A percentile compares a stretch with the other conserved stretches of the same genome.
Evolutionary conservation across 2,329 filamentous ascomycete species (phyloP).

Genomic region (Pyrenophora seminiperda): DNA sequence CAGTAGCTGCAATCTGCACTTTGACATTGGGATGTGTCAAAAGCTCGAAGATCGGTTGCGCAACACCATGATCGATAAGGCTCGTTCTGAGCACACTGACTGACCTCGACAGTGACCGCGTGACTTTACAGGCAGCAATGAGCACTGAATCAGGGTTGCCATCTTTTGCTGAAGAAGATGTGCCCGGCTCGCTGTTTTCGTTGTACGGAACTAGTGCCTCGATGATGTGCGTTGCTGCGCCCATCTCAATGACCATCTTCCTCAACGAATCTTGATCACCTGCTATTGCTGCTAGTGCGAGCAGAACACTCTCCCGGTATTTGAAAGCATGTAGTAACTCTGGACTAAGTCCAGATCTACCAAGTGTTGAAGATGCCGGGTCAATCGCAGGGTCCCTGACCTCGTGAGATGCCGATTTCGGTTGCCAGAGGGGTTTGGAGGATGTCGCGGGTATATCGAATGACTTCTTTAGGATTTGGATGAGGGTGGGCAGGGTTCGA

Average conservation of each 20-base stretch:
- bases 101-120: conserved; percentile 81
- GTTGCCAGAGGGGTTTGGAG: conserved; percentile 61
- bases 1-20: conserved; percentile 84
- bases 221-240: conserved; percentile 80
- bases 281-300: conserved; percentile 80
- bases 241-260: conserved; percentile 79
- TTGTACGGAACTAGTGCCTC: conserved; percentile 75
- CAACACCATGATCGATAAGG: conserved; percentile 83
- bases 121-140: conserved; percentile 81
- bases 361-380: conserved; percentile 41
- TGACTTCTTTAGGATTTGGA: conserved; percentile 67
- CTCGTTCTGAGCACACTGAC: conserved; percentile 83
- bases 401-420: conserved; percentile 36
- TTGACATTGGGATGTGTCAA: conserved; percentile 76
- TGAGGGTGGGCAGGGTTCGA: conserved; percentile 64
- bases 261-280: conserved; percentile 83
- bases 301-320: conserved; percentile 75
- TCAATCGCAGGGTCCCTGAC: conserved; percentile 37
- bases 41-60: conserved; percentile 75
- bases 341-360: conserved; percentile 48
- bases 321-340: conserved; percentile 71
- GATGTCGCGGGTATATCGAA: conserved; percentile 64
- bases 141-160: conserved; percentile 82
- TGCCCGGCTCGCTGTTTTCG: conserved; percentile 42
- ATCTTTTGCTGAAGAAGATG: conserved; percentile 54